Base-by-base conservation (phyloP, 2,329 filamentous ascomycete genomes). In the Penicillium sumatraense region DNA sequence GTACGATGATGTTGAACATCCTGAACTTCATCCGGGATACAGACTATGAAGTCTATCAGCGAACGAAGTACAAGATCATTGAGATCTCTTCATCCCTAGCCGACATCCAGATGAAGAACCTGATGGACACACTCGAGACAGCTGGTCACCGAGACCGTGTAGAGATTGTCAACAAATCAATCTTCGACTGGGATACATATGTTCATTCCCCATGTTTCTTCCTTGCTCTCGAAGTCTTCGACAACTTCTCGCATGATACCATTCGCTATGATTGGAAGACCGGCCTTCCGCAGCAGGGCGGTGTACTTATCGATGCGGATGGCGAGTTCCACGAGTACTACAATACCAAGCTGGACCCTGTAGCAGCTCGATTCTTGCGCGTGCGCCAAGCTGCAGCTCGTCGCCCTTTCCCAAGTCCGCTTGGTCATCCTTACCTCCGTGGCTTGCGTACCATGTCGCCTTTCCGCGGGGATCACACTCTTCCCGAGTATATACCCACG, bases 281-380 rank as follows among this genome's bases (percentile, higher is more conserved):
- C 10, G 90, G 91, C 71, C 80, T 89, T 62, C 90, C 93, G 0
- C 83, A 96, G 51, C 96, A 99, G 78, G 92, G 91, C 47, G 88
- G 88, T 59, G 93, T 98, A 13, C 81, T 99, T 35, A 88, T 99
- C 68, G 91, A 96, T 71, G 82, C 80, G 8, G 80, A 87, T 38
- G 93, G 93, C 68, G 93, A 98, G 69, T 95, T 99, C 69, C 93
- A 90, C 79, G 95, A 98, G 75, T 97, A 96, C 77, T 98, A 96
- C 81, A 85, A 86, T 29, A 87, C 84, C 11, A 80, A 84, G 2
- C 82, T 98, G 40, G 95, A 99, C 69, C 90, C 92, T 6, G 81
- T 96, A 8, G 92, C 90, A 0, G 83, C 87, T 5, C 86, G 93
- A 38, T 98, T 91, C 78, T 80, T 99, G 54, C 85, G 89, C 48